Conservation (phyloP, 768 basidiomycete genomes). For the Mycena latifolia region DNA sequence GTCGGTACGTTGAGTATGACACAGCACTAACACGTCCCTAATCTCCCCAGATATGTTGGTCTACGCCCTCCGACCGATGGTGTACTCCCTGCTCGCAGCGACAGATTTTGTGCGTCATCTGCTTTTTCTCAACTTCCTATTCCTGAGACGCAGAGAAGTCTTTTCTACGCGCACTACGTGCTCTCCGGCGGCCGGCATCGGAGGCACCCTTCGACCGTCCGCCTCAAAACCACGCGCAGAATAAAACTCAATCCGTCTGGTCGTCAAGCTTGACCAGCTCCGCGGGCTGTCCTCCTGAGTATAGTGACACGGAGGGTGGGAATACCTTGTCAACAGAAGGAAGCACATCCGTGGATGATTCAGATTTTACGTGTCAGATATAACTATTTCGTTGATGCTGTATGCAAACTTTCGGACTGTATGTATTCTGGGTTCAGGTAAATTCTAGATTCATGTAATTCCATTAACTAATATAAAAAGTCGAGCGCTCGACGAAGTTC, state of each 20-base stretch:
- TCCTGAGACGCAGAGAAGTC: no score
- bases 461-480: no score
- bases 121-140: no score
- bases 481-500: no score
- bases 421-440: no score
- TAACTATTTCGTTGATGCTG: background rate
- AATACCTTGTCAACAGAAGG: no score
- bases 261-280: background rate
- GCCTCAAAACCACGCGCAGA: background rate
- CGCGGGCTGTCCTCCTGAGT: background rate
- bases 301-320: background rate
- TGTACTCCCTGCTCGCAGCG: conserved; percentile 16
- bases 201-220: background rate
- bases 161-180: no score
- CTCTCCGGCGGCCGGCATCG: no score
- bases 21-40: no score
- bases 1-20: background rate
- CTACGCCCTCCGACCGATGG: conserved; percentile 14
- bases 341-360: background rate
- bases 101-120: conserved; percentile 18
- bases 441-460: no score
- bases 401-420: no score
- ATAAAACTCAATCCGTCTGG: background rate
- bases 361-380: conserved; percentile 14
- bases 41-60: background rate